Base-by-base conservation (phyloP, 345 rosid species). In the Durio zibethinus region DNA sequence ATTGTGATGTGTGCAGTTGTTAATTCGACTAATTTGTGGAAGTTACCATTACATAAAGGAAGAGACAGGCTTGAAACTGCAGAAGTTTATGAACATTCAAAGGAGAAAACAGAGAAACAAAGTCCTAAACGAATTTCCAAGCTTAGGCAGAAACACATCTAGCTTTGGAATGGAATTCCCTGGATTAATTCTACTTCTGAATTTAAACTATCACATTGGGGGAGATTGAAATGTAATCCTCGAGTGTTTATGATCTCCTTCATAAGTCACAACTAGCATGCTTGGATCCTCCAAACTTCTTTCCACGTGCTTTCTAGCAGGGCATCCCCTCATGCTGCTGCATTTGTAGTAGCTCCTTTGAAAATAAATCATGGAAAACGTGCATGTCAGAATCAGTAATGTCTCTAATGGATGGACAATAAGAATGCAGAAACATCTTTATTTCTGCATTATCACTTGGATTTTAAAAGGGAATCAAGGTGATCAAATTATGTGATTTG, bases 301-400 rank as follows among this genome's bases (percentile, higher is more conserved):
- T 40, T 86, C 87, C 56, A 84, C 87, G 8, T 81, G 86, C 72
- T 82, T 84, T 77, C 82, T 82, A 54, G 87, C 87, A 0, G 86
- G 80, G 68, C 89, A 82, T 7, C 84, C 82, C 76, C 76, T 79
- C 65, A 27, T 71, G 73, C 84, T 82, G 33, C 87, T 83, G 83
- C 86, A 79, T 76, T 79, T 87, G 72, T 84, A 81, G 67, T 79
- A 84, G 68, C 85, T 81, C 86, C 83, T 84, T 54, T 11, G 7
- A 69, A 21, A 12, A 23, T 18, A 31, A 74, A 31, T 10, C 57
- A 62, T 31, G 11, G n/a, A 66, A 59, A 48, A 16, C 4, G 38
- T 36, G 16, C 1, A 50, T 59, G 48, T 33, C 36, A 33, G 36
- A n/a, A n/a, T n/a, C n/a, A n/a, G n/a, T n/a, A n/a, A n/a, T n/a